These are phyloP conservation scores for Leptomonas seymouri DNA, from an alignment of 208 protist genomes.

Conservation along the genomic window DNA sequence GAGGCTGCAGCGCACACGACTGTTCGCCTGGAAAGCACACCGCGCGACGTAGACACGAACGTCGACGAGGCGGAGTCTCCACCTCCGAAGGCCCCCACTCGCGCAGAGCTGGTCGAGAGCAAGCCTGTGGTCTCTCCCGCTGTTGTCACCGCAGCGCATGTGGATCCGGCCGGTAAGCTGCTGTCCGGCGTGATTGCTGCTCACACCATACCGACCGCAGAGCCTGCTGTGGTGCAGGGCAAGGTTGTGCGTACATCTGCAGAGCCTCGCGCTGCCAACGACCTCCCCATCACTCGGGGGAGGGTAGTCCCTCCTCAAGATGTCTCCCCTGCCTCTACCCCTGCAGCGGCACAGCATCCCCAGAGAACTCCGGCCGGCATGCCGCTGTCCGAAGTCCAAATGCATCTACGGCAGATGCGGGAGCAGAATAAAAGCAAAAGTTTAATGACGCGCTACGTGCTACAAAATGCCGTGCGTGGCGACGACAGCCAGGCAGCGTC, in stretches of 20 bases:
- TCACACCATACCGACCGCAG: background rate
- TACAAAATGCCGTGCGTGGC: slow-evolving; percentile 44
- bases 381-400: slow-evolving; percentile 58
- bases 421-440: slow-evolving; percentile 36
- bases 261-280: slow-evolving; percentile 28
- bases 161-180: slow-evolving; percentile 5
- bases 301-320: background rate
- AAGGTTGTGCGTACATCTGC: slow-evolving; percentile 27
- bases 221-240: slow-evolving; percentile 8
- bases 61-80: slow-evolving; percentile 20
- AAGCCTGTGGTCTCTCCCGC: background rate
- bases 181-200: background rate
- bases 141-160: slow-evolving; percentile 2
- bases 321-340: background rate
- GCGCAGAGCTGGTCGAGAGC: slow-evolving; percentile 18
- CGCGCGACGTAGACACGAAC: background rate
- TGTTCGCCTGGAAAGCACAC: background rate
- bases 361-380: background rate
- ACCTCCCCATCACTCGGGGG: slow-evolving; percentile 33
- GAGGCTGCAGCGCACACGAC: background rate
- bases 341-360: background rate
- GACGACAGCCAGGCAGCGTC: background rate
- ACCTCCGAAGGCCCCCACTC: slow-evolving; percentile 25
- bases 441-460: slow-evolving; percentile 58
- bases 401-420: slow-evolving; percentile 49